phyloP scores from a whole-genome alignment of 164 flowering plant genomes.

The Malania oleifera region DNA sequence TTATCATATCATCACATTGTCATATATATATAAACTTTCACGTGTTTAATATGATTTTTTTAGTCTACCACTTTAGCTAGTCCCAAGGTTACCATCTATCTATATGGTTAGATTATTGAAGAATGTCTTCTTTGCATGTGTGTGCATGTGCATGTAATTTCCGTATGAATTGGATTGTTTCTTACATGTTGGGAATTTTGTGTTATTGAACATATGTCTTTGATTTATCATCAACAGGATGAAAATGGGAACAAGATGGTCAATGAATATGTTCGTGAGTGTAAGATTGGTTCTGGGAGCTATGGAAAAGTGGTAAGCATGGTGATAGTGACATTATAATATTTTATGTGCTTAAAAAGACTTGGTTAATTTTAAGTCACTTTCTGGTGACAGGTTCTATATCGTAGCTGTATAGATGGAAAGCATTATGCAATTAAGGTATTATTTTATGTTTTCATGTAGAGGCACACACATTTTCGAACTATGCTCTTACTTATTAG shows the following conservation, averaged over 20 bases:
- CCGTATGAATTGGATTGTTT: too few species aligned
- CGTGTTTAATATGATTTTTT: too few species aligned
- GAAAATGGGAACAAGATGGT: conserved; percentile 85
- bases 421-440: conserved; percentile 91
- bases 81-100: too few species aligned
- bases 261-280: conserved; percentile 81
- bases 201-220: too few species aligned
- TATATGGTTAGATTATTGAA: too few species aligned
- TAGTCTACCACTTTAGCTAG: too few species aligned
- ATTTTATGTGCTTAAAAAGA: not conserved
- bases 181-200: too few species aligned
- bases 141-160: too few species aligned
- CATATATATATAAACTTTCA: too few species aligned
- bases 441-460: conserved; percentile 3
- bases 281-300: conserved; percentile 88
- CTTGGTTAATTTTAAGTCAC: not conserved
- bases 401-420: conserved; percentile 65
- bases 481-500: not conserved
- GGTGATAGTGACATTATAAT: not conserved
- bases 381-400: conserved; percentile 61
- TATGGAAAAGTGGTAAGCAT: conserved; percentile 93
- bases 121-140: too few species aligned
- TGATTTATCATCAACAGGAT: conserved; percentile 68
- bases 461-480: not conserved
- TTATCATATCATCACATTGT: too few species aligned